Percentiles rank a stretch among this genome's conserved stretches.
These are phyloP conservation scores for Gracilaria domingensis DNA, from an alignment of 23 red algal species.

Conservation along the genomic window DNA sequence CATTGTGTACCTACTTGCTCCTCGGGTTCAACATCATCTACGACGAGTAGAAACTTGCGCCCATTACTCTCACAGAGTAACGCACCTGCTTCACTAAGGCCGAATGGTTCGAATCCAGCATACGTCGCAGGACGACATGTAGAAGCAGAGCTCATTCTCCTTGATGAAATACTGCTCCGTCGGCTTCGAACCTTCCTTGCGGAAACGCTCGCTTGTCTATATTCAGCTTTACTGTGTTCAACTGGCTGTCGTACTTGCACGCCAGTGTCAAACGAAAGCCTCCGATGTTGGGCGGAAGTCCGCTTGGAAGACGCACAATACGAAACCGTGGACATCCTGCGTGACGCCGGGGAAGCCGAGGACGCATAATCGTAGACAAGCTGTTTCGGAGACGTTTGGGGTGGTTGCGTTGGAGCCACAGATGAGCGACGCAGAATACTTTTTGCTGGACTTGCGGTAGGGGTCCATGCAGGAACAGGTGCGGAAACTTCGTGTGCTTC, in stretches of 20 bases:
- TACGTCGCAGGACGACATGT: constrained; percentile 16
- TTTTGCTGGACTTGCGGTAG: constrained; percentile 4
- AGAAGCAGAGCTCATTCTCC: constrained; percentile 8
- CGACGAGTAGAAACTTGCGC: constrained; percentile 29
- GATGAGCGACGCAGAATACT: constrained; percentile 25
- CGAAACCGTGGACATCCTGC: constrained; percentile 39
- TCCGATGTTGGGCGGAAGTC: neutral
- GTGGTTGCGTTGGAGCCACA: neutral
- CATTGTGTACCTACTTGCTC: constrained; percentile 43
- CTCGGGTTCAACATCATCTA: constrained; percentile 25
- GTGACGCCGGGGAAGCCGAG: constrained; percentile 40
- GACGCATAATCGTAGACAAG: constrained; percentile 39
- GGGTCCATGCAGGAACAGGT: constrained; percentile 3
- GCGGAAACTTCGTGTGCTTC: neutral
- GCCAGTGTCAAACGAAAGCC: constrained; percentile 17
- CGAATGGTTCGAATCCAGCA: constrained; percentile 20
- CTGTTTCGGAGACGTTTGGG: neutral
- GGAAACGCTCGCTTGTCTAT: constrained; percentile 10
- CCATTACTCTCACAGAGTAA: constrained; percentile 26
- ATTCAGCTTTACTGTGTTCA: neutral
- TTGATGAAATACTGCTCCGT: constrained; percentile 9
- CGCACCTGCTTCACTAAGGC: constrained; percentile 15
- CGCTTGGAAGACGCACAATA: neutral
- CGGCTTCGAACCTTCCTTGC: constrained; percentile 21
- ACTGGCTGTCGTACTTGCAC: constrained; percentile 22